Conservation (phyloP, 805 yeast genomes). For the Grigorovia jiainica region DNA sequence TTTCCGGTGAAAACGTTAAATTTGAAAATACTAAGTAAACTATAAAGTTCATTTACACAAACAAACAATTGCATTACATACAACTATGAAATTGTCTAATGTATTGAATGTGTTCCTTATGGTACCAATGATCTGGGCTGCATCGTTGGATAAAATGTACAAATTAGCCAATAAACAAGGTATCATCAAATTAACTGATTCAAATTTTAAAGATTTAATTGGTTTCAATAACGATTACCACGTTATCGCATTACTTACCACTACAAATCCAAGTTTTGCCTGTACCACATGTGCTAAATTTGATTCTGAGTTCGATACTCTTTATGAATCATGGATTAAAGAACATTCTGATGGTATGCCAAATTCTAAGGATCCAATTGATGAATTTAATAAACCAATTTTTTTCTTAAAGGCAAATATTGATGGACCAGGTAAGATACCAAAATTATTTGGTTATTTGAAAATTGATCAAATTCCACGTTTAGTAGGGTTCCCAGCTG, state of each 20-base stretch:
- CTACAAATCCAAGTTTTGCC: conserved; percentile 61
- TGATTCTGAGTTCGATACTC: conserved; percentile 50
- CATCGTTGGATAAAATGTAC: not conserved
- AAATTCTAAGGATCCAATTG: conserved; percentile 12
- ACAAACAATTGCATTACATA: not conserved
- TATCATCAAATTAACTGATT: conserved; percentile 45
- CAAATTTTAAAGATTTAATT: conserved; percentile 47
- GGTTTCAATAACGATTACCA: conserved; percentile 60
- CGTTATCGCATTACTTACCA: conserved; percentile 62
- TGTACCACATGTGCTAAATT: conserved; percentile 67
- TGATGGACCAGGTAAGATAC: conserved; percentile 41
- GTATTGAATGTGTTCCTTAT: not conserved
- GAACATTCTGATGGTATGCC: conserved; percentile 44
- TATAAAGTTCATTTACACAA: too few species aligned
- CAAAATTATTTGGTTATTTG: conserved; percentile 35
- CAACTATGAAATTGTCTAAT: not conserved
- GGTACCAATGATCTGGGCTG: not conserved
- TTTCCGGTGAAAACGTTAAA: too few species aligned
- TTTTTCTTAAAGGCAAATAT: conserved; percentile 67
- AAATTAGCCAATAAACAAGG: conserved; percentile 21
- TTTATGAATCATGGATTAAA: conserved; percentile 56
- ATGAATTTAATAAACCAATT: not conserved
- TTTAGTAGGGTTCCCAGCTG: conserved; percentile 52
- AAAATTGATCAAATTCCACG: conserved; percentile 71
- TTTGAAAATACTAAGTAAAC: too few species aligned